Base-by-base conservation (phyloP, 805 yeast genomes). In the Candida schatavii region DNA sequence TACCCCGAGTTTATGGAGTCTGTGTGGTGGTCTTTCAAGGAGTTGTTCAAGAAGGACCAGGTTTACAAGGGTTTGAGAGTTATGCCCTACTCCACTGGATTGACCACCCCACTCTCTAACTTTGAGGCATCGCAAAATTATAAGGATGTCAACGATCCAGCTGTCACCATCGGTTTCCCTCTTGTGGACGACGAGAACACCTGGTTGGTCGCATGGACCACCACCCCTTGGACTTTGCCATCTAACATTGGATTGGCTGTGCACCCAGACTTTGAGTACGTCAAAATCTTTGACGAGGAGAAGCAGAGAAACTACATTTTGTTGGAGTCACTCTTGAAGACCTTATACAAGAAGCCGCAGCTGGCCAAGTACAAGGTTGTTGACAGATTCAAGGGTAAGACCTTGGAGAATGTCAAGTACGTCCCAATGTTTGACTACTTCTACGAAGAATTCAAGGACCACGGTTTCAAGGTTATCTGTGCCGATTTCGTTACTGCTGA, bases 221-320 rank as follows among this genome's bases (percentile, higher is more conserved):
- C 99, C 46, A 93, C 99, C 20, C 99, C 99, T 40, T 93, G 99
- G 99, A 95, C 99, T 39, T 75, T 93, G 60, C 99, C 99, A 32
- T 86, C 96, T 22, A 91, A 93, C 65, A 69, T 93, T 62, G 91
- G 90, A 11, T 77, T 93, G 47, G 90, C 96, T 59, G 98, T 93
- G 35, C 79, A 93, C 70, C 95, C 97, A 41, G 78, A 81, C 9
- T 81, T 88, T 48, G 97, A 89, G 68, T 93, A 93, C 59, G 85
- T 86, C 54, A 95, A 93, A 74, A 87, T 93, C 49, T 83, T 72
- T 54, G 97, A 93, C 62, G 97, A 91, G 70, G 88, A 81, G 49
- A 80, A 84, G 52, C 86, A 85, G 54, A 78, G 79, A 58, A 71
- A 87, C 68, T 93, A 78, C 74, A 88, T 93, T 50, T 64, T 95